Conservation (phyloP, 2,329 filamentous ascomycete genomes). For the Fusarium anthophilum region DNA sequence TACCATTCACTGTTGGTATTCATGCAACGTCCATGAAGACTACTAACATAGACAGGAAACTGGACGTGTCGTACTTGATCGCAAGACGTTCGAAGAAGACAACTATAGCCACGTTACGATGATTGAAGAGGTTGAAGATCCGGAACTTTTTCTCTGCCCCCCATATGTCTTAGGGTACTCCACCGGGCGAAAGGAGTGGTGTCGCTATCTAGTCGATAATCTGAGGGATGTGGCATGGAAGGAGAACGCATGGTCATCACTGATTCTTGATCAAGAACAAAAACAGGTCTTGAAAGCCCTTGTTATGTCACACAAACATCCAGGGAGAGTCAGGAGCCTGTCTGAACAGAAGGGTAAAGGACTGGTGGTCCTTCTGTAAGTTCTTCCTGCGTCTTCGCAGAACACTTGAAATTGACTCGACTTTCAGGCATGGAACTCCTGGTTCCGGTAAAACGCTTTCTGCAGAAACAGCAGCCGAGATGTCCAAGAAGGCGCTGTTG, state of each 20-base stretch:
- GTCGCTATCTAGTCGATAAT: background rate
- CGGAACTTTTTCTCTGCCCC: background rate
- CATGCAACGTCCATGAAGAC: accelerated
- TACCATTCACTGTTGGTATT: accelerated
- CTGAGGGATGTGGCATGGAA: background rate
- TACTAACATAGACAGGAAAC: accelerated
- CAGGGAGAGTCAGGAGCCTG: background rate
- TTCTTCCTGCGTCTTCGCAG: accelerated
- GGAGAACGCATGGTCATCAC: background rate
- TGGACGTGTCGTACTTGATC: background rate
- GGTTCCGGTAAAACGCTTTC: background rate
- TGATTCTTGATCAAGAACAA: background rate
- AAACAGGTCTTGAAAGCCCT: background rate
- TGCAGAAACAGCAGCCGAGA: background rate
- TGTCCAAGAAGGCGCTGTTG: background rate
- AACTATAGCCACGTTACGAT: background rate
- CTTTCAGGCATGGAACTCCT: background rate
- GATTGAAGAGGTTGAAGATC: background rate
- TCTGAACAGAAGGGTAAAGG: background rate
- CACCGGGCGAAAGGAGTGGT: background rate
- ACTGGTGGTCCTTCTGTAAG: background rate
- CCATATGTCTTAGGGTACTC: background rate
- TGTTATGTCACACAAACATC: background rate
- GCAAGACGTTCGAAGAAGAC: background rate
- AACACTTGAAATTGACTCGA: accelerated